Evolutionary conservation across 345 rosid genomes (phyloP).

Genomic region (Tarenaya hassleriana): DNA sequence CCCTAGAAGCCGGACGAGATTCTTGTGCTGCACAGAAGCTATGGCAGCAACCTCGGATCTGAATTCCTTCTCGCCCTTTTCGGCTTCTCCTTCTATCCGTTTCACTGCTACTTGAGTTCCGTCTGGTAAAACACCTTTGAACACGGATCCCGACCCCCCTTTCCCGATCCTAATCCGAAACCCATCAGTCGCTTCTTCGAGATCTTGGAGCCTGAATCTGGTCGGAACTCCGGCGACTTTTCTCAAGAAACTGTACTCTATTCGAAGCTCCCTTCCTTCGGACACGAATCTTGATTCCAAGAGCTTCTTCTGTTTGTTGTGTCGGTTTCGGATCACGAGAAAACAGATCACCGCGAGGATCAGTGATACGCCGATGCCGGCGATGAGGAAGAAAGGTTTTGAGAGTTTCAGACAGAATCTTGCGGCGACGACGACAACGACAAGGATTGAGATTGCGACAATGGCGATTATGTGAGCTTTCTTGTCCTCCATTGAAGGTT

Average conservation of each 20-base stretch:
- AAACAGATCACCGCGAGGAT: conserved; percentile 52
- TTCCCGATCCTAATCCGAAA: conserved; percentile 47
- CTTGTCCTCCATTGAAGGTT: conserved; percentile 68
- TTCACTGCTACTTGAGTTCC: conserved; percentile 64
- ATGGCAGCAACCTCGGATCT: conserved; percentile 67
- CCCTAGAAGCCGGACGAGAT: conserved; percentile 57
- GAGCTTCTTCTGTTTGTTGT: conserved; percentile 37
- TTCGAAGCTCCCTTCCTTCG: conserved; percentile 64
- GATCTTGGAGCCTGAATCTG: conserved; percentile 51
- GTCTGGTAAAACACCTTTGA: conserved; percentile 50
- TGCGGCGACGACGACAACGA: conserved; percentile 36
- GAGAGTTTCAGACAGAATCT: conserved; percentile 51
- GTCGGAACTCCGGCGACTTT: conserved; percentile 81
- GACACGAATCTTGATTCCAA: conserved; percentile 39
- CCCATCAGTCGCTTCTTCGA: conserved; percentile 74
- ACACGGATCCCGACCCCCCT: conserved; percentile 62
- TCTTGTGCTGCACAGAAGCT: conserved; percentile 62
- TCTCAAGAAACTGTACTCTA: conserved; percentile 75
- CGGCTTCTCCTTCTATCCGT: conserved; percentile 52
- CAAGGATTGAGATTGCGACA: conserved; percentile 24
- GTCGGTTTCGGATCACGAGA: conserved; percentile 35
- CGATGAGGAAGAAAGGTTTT: conserved; percentile 51
- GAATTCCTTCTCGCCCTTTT: conserved; percentile 56
- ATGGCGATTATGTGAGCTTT: conserved; percentile 42
- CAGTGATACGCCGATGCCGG: conserved; percentile 52